phyloP scores from a whole-genome alignment of 2,329 filamentous ascomycete genomes.

The Sporothrix inflata region DNA sequence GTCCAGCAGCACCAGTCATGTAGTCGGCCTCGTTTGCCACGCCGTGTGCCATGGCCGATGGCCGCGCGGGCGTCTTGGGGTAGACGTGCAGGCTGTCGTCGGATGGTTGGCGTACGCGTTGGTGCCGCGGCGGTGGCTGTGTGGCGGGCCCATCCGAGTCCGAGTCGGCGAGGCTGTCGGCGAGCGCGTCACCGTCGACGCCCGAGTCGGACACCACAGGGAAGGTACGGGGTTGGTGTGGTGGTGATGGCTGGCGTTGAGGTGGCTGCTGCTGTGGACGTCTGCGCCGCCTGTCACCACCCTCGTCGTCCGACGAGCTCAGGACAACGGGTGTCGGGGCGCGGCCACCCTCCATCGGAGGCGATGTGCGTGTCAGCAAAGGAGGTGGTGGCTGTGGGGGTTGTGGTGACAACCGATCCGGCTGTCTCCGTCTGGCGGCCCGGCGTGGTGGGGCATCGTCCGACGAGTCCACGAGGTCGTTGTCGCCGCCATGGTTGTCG shows the following conservation, averaged over 20 bases:
- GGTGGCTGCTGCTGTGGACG: neutral
- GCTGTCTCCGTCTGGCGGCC: neutral
- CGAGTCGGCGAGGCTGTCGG: constrained; percentile 12
- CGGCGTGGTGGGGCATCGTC: neutral
- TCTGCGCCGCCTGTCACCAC: neutral
- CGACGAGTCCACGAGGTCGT: neutral
- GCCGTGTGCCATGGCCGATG: constrained; percentile 14
- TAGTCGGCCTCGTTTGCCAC: neutral
- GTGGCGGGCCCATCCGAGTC: neutral
- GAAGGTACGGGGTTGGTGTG: neutral
- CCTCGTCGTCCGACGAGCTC: constrained; percentile 8
- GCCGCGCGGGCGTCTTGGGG: constrained; percentile 5
- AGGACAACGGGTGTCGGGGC: neutral
- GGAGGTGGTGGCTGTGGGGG: neutral
- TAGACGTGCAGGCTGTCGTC: constrained; percentile 26
- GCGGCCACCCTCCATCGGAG: constrained; percentile 10
- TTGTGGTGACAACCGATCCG: neutral
- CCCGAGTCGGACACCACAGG: neutral
- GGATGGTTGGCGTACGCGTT: neutral
- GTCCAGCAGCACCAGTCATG: neutral
- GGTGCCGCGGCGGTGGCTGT: neutral
- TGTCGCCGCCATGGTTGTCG: neutral
- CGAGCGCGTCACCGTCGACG: neutral
- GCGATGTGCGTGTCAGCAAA: constrained; percentile 23
- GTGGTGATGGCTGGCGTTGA: neutral